Evolutionary conservation across 2,329 filamentous ascomycete genomes (phyloP).

Genomic region (Paecilomyces variotii): DNA sequence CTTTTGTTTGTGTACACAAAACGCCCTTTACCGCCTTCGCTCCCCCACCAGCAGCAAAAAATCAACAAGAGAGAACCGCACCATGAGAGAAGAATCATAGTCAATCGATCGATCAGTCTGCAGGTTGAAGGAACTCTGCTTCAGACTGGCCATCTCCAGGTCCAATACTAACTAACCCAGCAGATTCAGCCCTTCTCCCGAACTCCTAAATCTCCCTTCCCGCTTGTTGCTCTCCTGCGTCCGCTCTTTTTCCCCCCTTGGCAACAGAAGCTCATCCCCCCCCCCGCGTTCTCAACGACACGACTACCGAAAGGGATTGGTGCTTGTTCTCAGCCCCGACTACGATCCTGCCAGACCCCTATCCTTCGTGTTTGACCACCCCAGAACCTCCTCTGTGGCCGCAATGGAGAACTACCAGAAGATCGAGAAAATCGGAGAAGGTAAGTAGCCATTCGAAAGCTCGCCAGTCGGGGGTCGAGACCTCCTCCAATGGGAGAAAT

Average conservation of each 20-base stretch:
- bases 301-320: neutral
- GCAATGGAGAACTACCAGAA: slow-evolving; percentile 94
- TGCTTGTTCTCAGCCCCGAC: neutral
- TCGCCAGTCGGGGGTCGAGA: neutral
- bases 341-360: neutral
- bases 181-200: neutral
- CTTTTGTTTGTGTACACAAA: slow-evolving; percentile 28
- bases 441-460: slow-evolving; percentile 41
- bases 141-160: neutral
- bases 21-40: slow-evolving; percentile 35
- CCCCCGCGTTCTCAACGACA: slow-evolving; percentile 11
- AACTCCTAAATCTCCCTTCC: slow-evolving; percentile 19
- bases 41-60: slow-evolving; percentile 27
- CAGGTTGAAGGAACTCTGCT: neutral
- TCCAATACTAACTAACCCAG: neutral
- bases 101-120: no score
- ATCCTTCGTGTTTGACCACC: neutral
- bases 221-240: slow-evolving; percentile 5
- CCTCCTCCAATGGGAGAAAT: neutral
- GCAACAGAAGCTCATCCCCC: slow-evolving; percentile 15
- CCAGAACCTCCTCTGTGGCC: neutral
- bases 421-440: slow-evolving; percentile 93
- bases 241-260: slow-evolving; percentile 11
- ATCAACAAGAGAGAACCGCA: neutral
- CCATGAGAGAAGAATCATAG: neutral